A percentile compares a stretch with the other conserved stretches of the same genome.
Conservation (phyloP, 768 basidiomycete species). For the Rhodosporidiobolus odoratus region DNA sequence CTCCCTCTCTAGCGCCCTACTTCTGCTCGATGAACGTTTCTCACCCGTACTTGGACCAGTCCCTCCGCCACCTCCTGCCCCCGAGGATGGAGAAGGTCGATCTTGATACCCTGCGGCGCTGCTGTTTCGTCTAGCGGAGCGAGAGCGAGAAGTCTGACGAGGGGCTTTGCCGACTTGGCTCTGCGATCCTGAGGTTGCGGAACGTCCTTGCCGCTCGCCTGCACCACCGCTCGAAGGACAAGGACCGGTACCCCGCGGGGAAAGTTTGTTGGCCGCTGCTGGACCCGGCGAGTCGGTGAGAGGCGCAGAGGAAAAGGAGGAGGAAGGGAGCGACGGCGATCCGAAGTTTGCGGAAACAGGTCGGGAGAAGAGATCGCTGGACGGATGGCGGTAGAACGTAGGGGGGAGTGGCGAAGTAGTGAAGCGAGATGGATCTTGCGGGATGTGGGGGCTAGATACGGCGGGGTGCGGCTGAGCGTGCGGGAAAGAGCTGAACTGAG, state of each 20-base stretch:
- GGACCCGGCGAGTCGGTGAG: too few species aligned
- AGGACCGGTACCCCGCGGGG: too few species aligned
- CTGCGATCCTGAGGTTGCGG: too few species aligned
- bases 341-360: too few species aligned
- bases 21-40: neutral
- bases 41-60: neutral
- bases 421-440: neutral
- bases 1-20: too few species aligned
- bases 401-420: neutral
- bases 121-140: constrained; percentile 15
- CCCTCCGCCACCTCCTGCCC: too few species aligned
- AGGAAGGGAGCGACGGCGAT: neutral
- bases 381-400: too few species aligned
- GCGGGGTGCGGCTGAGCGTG: neutral
- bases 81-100: too few species aligned
- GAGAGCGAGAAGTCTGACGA: constrained; percentile 11
- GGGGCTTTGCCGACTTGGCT: constrained; percentile 23
- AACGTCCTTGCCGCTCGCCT: neutral
- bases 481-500: neutral
- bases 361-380: neutral
- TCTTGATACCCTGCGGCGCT: constrained; percentile 12
- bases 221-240: neutral
- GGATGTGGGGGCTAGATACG: constrained; percentile 1
- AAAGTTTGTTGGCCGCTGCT: neutral
- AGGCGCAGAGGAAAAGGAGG: neutral